Evolutionary conservation across 495 filamentous ascomycete genomes (phyloP).

Genomic region (Echria macrotheca): DNA sequence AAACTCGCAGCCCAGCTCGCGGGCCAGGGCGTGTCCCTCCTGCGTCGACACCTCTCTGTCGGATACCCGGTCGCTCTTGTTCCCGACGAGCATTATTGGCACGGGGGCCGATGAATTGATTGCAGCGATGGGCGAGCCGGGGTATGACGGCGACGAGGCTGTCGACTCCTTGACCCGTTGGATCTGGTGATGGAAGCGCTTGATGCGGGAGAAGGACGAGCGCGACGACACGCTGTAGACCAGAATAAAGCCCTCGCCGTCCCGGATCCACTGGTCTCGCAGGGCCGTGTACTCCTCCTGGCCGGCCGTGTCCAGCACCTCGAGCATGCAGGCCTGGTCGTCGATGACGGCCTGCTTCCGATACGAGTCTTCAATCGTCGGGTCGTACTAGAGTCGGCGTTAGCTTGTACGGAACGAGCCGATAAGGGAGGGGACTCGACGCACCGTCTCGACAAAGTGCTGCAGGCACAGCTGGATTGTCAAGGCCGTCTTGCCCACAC

Average conservation of each 20-base stretch:
- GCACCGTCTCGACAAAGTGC: constrained; percentile 55
- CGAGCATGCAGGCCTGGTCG: constrained; percentile 93
- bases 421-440: constrained; percentile 17
- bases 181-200: constrained; percentile 93
- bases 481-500: constrained; percentile 91
- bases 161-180: constrained; percentile 95
- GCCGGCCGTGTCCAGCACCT: constrained; percentile 97
- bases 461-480: constrained; percentile 85
- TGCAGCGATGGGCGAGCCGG: constrained; percentile 52
- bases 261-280: constrained; percentile 96
- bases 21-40: constrained; percentile 86
- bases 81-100: constrained; percentile 96
- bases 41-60: constrained; percentile 96
- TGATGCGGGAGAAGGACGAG: constrained; percentile 90
- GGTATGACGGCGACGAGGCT: constrained; percentile 68
- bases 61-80: constrained; percentile 94
- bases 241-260: constrained; percentile 94
- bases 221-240: constrained; percentile 98
- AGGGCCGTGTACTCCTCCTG: constrained; percentile 98
- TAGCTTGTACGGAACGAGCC: background rate
- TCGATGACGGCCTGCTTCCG: constrained; percentile 98
- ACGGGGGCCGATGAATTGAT: constrained; percentile 56
- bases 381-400: constrained; percentile 61
- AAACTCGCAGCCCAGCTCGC: constrained; percentile 92
- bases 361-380: constrained; percentile 96